Evolutionary conservation across 192 early-diverging fungal genomes (phyloP).

Genomic region (Coemansia sp.): DNA sequence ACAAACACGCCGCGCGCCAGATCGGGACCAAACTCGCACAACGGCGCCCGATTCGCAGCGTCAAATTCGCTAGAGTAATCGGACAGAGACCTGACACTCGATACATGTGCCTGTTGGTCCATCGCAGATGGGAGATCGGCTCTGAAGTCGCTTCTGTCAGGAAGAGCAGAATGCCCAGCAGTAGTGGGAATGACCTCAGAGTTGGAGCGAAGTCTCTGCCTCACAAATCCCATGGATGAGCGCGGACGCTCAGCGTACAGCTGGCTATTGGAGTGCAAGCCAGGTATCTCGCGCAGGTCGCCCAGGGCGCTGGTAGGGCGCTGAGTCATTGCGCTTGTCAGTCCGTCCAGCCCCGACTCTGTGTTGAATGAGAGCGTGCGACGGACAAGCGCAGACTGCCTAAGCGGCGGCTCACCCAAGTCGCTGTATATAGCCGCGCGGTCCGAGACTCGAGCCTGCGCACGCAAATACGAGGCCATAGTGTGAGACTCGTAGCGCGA

Average conservation of each 20-base stretch:
- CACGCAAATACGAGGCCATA: constrained; percentile 16
- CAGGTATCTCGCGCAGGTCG: constrained; percentile 3
- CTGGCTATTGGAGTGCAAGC: neutral
- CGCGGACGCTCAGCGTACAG: constrained; percentile 14
- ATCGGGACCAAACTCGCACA: constrained; percentile 22
- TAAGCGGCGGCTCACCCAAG: constrained; percentile 1
- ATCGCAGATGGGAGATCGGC: neutral
- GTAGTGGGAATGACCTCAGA: neutral
- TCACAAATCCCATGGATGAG: constrained; percentile 27
- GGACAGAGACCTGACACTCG: constrained; percentile 9
- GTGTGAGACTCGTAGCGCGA: constrained; percentile 28
- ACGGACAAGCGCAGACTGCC: neutral
- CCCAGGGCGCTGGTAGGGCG: constrained; percentile 20
- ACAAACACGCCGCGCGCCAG: constrained; percentile 15
- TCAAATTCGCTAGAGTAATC: constrained; percentile 1
- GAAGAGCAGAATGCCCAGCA: neutral
- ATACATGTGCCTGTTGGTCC: neutral
- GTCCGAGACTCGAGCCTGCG: constrained; percentile 20
- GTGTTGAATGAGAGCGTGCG: constrained; percentile 20
- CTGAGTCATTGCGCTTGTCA: neutral
- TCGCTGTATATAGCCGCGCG: constrained; percentile 20
- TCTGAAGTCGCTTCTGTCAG: neutral
- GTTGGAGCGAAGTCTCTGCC: neutral
- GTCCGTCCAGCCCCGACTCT: constrained; percentile 2
- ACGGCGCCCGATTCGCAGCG: neutral